Evolutionary conservation across 2,329 filamentous ascomycete species (phyloP).

Genomic region (Diaporthe citrichinensis): DNA sequence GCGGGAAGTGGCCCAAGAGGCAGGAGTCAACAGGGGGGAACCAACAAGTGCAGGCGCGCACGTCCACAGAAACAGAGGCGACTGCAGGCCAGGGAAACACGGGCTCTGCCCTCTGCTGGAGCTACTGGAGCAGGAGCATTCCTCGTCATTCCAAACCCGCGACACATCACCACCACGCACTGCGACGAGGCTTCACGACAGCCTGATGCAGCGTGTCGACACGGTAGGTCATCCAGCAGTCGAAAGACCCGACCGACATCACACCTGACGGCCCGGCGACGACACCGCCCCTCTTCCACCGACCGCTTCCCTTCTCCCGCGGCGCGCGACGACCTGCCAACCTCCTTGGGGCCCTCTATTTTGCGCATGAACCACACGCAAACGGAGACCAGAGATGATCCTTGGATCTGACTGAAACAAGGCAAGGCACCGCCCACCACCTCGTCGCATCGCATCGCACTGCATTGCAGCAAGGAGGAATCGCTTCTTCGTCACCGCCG

Average conservation of each 20-base stretch:
- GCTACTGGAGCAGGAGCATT: conserved; percentile 7
- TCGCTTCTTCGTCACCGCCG: conserved; percentile 16
- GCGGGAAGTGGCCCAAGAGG: conserved; percentile 31
- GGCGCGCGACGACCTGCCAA: conserved; percentile 27
- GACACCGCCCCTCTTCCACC: conserved; percentile 20
- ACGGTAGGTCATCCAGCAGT: conserved; percentile 32
- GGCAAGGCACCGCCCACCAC: conserved; percentile 35
- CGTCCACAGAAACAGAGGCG: conserved; percentile 12
- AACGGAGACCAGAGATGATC: conserved; percentile 31
- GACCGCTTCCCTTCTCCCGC: conserved; percentile 24
- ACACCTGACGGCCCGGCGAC: conserved; percentile 34
- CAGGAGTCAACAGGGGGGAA: conserved; percentile 33
- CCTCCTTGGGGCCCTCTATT: conserved; percentile 34
- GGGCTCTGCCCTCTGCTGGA: conserved; percentile 3
- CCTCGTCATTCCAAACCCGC: conserved; percentile 25
- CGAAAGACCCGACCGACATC: conserved; percentile 27
- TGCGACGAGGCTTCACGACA: conserved; percentile 39
- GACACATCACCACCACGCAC: conserved; percentile 22
- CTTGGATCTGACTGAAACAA: conserved; percentile 42
- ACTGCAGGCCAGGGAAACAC: conserved; percentile 28
- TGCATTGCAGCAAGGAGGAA: conserved; percentile 4
- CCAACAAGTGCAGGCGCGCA: conserved; percentile 26
- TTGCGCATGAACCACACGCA: conserved; percentile 39
- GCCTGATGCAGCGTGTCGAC: conserved; percentile 33
- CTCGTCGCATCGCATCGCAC: conserved; percentile 29